Conservation (phyloP, 2,329 filamentous ascomycete genomes). For the Ophiostoma ips region DNA sequence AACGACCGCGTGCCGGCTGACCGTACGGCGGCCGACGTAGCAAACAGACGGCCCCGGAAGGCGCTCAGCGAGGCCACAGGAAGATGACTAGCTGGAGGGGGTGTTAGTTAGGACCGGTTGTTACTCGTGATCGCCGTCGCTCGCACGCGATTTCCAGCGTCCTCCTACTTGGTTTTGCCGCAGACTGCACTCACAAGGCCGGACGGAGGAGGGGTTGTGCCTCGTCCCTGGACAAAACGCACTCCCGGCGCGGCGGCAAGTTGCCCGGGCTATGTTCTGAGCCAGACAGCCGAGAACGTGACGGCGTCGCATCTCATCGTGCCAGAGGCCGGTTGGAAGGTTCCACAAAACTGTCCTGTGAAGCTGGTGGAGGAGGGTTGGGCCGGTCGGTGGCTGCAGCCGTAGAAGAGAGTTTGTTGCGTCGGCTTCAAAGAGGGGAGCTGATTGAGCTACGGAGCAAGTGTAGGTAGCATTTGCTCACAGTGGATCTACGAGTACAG, state of each 20-base stretch:
- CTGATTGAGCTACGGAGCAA: too few species aligned
- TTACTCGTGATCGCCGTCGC: too few species aligned
- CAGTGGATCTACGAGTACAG: background rate
- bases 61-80: background rate
- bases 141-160: too few species aligned
- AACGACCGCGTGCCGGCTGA: slow-evolving; percentile 16
- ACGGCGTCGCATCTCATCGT: slow-evolving; percentile 13
- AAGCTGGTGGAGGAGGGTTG: background rate
- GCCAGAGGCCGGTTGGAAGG: slow-evolving; percentile 7
- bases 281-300: slow-evolving; percentile 6
- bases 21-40: slow-evolving; percentile 1
- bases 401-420: background rate
- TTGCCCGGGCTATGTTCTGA: slow-evolving; percentile 1
- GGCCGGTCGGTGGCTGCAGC: background rate
- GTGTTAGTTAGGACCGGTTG: too few species aligned
- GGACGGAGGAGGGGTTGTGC: background rate
- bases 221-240: too few species aligned
- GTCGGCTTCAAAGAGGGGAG: background rate
- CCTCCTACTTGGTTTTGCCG: background rate
- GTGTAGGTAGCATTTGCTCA: background rate
- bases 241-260: background rate
- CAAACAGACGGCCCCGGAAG: background rate
- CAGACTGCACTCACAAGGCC: background rate
- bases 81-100: background rate
- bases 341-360: background rate